These are phyloP conservation scores for Gomphus bonarii DNA, from an alignment of 1,284 basidiomycete species.

Conservation along the genomic window DNA sequence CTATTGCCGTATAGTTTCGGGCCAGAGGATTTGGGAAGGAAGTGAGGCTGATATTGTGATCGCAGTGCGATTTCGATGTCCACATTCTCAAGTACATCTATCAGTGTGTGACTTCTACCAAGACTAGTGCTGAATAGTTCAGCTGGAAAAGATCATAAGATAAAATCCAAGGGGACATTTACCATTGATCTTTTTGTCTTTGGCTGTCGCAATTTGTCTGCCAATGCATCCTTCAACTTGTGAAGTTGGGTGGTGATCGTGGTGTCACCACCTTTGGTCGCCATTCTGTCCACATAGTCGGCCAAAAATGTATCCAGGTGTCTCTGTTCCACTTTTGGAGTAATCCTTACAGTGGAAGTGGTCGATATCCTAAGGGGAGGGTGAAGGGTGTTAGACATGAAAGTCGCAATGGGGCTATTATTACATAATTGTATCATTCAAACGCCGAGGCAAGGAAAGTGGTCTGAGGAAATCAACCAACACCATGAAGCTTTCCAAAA, in stretches of 20 bases:
- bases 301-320: constrained; percentile 33
- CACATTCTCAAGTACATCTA: background rate
- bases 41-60: constrained; percentile 20
- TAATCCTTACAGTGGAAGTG: constrained; percentile 25
- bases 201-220: background rate
- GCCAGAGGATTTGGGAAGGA: constrained; percentile 60
- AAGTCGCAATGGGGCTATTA: too few species aligned
- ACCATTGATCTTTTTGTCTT: background rate
- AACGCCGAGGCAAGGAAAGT: background rate
- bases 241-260: constrained; percentile 44
- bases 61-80: background rate
- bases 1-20: constrained; percentile 86
- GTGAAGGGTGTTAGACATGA: constrained; percentile 34
- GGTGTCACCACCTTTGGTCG: constrained; percentile 35
- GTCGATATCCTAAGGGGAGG: constrained; percentile 38
- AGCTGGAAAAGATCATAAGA: background rate
- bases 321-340: constrained; percentile 29
- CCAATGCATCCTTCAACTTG: constrained; percentile 27
- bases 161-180: background rate
- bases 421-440: too few species aligned
- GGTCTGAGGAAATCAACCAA: background rate
- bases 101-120: background rate
- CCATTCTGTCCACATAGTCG: constrained; percentile 35
- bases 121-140: background rate
- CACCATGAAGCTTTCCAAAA: background rate